These are phyloP conservation scores for Azolla pinnata DNA, from an alignment of 75 land plant genomes.

Conservation along the genomic window DNA sequence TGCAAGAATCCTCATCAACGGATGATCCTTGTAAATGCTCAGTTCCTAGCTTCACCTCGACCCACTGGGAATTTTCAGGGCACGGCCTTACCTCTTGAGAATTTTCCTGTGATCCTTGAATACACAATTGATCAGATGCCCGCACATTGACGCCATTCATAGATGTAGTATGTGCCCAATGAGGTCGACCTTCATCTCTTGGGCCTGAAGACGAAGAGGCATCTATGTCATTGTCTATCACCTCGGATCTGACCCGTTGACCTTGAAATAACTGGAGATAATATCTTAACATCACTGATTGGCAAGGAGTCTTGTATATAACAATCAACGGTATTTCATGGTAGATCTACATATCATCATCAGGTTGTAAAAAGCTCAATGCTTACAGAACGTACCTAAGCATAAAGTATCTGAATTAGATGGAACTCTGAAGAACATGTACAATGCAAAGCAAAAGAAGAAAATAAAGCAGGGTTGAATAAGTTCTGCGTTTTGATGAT, in stretches of 20 bases:
- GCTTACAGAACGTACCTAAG: too few relatives aligned
- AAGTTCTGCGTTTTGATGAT: too few relatives aligned
- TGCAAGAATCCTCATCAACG: background rate
- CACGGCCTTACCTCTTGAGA: background rate
- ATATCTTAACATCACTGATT: conserved; percentile 1
- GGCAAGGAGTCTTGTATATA: too few relatives aligned
- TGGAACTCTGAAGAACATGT: too few relatives aligned
- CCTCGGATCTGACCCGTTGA: background rate
- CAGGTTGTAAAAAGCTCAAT: too few relatives aligned
- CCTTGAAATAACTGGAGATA: background rate
- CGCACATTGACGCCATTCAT: background rate
- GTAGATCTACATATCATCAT: too few relatives aligned
- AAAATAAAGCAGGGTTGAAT: too few relatives aligned
- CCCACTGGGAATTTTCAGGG: background rate
- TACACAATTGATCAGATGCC: background rate
- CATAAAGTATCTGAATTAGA: too few relatives aligned
- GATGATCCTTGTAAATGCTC: too few relatives aligned
- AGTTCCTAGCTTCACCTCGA: background rate
- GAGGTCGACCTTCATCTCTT: background rate
- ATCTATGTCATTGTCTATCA: background rate
- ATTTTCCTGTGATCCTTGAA: background rate
- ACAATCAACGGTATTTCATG: too few relatives aligned
- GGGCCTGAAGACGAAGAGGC: too few relatives aligned
- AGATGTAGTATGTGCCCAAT: background rate
- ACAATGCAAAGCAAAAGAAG: too few relatives aligned